Evolutionary conservation across 768 basidiomycete genomes (phyloP), one percentile per base, ranked within the genome.

Genomic region (Tricholoma furcatifolium): DNA sequence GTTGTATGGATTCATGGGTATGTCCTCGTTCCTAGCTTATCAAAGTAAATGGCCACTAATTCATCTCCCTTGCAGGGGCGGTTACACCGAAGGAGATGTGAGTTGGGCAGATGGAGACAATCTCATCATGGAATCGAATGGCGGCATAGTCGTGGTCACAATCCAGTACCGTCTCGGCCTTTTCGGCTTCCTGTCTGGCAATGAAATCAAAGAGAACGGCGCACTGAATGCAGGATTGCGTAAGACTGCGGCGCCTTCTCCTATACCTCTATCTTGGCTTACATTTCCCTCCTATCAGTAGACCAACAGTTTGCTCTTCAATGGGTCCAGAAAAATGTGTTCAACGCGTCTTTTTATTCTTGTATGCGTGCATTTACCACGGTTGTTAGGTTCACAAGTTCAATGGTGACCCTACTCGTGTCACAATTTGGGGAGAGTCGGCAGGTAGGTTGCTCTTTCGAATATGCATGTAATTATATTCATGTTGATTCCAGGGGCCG

Each of bases 401-500:
- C n/a, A n/a, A n/a, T 18, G 66, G 65, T 6, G 65, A 67, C 42
- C 57, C 61, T 23, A 21, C 41, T 2, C 58, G 53, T 20, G 64
- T 68, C 8, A 64, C 65, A 10, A 66, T 68, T 17, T 68, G 65
- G 65, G 67, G 67, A 3, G 47, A 68, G 20, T 65, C 63, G 8
- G 59, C 63, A 14, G 66, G 63, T 64, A n/a, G n/a, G n/a, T n/a
- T n/a, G n/a, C n/a, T n/a, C n/a, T n/a, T n/a, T n/a, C n/a, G n/a
- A n/a, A n/a, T n/a, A n/a, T n/a, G n/a, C n/a, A n/a, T n/a, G n/a
- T n/a, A n/a, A n/a, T n/a, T n/a, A n/a, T n/a, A n/a, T n/a, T n/a
- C n/a, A n/a, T n/a, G n/a, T n/a, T 38, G 36, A 72, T 68, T 17
- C 68, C n/a, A 72, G 74, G 74, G 50, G 78, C 72, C 17, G 77